These are phyloP conservation scores for Byssothecium circinans DNA, from an alignment of 2,329 filamentous ascomycete species.

Conservation along the genomic window DNA sequence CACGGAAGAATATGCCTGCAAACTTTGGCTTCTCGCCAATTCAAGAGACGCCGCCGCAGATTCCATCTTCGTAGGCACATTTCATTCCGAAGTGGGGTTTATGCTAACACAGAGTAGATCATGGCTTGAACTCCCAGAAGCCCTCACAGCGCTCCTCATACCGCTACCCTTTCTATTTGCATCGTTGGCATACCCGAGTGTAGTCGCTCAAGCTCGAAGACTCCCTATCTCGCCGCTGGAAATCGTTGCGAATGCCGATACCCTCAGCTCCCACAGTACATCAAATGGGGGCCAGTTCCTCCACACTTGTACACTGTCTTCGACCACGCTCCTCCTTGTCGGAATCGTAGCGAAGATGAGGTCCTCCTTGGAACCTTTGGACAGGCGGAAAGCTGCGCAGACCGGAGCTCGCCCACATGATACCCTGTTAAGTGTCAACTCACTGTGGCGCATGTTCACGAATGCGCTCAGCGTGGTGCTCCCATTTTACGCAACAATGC, in stretches of 20 bases:
- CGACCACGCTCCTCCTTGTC: constrained; percentile 49
- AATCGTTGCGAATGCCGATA: constrained; percentile 17
- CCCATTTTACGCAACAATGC: constrained; percentile 59
- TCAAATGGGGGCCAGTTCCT: constrained; percentile 37
- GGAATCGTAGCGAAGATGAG: constrained; percentile 45
- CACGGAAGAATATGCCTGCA: constrained; percentile 22
- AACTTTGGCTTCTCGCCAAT: constrained; percentile 40
- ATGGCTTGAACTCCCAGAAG: constrained; percentile 47
- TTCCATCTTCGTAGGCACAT: constrained; percentile 27
- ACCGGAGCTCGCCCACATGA: constrained; percentile 10
- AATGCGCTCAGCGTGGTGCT: constrained; percentile 50
- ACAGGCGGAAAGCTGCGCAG: constrained; percentile 38
- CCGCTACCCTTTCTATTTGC: constrained; percentile 54
- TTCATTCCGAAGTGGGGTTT: background rate
- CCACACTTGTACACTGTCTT: constrained; percentile 50
- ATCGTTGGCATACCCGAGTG: constrained; percentile 48
- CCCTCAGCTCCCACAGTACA: constrained; percentile 3
- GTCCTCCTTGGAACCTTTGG: constrained; percentile 32
- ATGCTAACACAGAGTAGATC: constrained; percentile 26
- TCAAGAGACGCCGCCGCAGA: constrained; percentile 29
- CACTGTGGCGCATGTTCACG: constrained; percentile 26
- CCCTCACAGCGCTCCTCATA: constrained; percentile 54
- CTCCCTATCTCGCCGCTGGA: constrained; percentile 27
- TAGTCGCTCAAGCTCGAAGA: constrained; percentile 16
- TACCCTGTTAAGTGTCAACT: constrained; percentile 13